Evolutionary conservation across 176 grass and related monocot genomes (phyloP).

Genomic region (Hyparrhenia diplandra): DNA sequence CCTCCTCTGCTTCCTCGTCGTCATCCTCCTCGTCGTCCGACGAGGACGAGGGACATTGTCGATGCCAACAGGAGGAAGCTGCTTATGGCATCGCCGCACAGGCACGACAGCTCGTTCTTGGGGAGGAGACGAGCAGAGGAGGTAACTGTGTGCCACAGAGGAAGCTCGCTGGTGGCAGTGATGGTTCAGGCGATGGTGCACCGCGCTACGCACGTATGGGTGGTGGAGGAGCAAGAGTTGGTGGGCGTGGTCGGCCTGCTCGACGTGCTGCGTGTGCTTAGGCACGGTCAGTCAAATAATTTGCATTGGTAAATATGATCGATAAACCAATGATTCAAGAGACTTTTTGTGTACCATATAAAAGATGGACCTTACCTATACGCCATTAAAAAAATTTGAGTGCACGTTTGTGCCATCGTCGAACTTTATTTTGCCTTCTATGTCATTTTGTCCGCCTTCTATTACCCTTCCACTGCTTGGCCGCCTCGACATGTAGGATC

Average conservation of each 20-base stretch:
- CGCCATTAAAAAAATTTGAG: no score
- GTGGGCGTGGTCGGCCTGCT: constrained; percentile 52
- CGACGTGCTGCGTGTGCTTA: constrained; percentile 55
- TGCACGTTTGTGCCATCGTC: no score
- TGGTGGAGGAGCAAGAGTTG: constrained; percentile 42
- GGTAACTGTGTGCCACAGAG: constrained; percentile 47
- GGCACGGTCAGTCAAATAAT: no score
- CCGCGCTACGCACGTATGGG: constrained; percentile 74
- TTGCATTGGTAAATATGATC: no score
- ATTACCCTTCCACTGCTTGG: no score
- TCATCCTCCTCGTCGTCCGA: constrained; percentile 42
- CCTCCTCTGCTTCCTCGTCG: not conserved
- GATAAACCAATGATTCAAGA: no score
- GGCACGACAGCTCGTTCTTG: not conserved
- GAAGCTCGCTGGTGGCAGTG: constrained; percentile 76
- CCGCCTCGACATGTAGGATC: no score
- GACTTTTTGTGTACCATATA: no score
- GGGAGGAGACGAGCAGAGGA: constrained; percentile 32
- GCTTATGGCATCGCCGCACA: not conserved
- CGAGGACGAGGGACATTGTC: constrained; percentile 22
- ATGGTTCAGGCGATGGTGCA: constrained; percentile 67
- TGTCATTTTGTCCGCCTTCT: no score
- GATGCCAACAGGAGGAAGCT: not conserved
- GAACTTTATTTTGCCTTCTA: no score
- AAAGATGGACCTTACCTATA: no score